phyloP scores from a whole-genome alignment of 371 early-diverging fungal species.

The Mortierella sp. region DNA sequence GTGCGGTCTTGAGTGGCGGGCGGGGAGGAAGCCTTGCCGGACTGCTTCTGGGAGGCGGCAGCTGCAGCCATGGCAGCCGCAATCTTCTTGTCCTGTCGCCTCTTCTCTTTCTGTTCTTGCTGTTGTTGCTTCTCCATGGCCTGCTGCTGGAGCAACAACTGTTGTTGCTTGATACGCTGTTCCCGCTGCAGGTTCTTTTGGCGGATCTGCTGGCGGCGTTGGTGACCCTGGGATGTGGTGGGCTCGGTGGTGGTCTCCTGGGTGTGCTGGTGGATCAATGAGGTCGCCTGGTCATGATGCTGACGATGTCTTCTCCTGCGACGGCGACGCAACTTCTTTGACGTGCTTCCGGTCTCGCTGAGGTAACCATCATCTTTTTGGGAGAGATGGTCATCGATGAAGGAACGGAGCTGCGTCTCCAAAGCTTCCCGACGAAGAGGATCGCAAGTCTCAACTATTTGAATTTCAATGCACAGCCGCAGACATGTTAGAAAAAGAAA shows the following conservation, averaged over 20 bases:
- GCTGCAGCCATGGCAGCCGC: not conserved
- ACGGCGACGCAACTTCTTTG: constrained; percentile 37
- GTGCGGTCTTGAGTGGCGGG: not conserved
- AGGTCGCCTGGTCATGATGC: constrained; percentile 26
- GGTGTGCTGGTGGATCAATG: constrained; percentile 45
- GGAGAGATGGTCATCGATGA: constrained; percentile 32
- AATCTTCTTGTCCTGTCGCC: constrained; percentile 19
- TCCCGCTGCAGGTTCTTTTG: constrained; percentile 23
- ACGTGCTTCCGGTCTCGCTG: constrained; percentile 7
- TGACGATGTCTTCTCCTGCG: constrained; percentile 51
- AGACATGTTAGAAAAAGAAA: not conserved
- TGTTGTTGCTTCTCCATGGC: constrained; percentile 21
- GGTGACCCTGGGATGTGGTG: not conserved
- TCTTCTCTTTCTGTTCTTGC: constrained; percentile 27
- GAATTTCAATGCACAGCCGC: not conserved
- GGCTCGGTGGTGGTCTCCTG: not conserved
- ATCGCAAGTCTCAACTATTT: constrained; percentile 63
- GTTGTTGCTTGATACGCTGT: constrained; percentile 24
- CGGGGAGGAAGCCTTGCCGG: not conserved
- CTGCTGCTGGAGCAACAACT: constrained; percentile 24
- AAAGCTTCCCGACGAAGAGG: constrained; percentile 59
- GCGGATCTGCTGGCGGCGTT: constrained; percentile 20
- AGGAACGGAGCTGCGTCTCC: constrained; percentile 55
- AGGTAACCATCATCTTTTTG: constrained; percentile 7
- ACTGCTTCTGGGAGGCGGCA: not conserved